Conservation (phyloP, 2,329 filamentous ascomycete genomes). For the Dryadomyces sulphureus region DNA sequence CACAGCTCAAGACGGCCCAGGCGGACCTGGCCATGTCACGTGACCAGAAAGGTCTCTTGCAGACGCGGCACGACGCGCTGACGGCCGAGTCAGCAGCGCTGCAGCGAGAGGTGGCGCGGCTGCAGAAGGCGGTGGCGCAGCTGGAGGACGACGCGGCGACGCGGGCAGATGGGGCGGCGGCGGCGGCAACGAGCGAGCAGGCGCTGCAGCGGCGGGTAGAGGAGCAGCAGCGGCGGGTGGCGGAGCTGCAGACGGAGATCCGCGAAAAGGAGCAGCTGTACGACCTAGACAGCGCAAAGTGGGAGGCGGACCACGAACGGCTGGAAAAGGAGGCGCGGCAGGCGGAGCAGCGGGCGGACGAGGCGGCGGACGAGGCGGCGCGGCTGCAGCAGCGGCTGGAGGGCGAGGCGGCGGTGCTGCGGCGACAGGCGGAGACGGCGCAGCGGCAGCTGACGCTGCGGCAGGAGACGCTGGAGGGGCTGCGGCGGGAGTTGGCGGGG, state of each 20-base stretch:
- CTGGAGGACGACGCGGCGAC: constrained; percentile 32
- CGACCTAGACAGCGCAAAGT: constrained; percentile 57
- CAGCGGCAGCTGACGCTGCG: constrained; percentile 56
- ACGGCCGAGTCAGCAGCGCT: constrained; percentile 51
- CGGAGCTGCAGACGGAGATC: constrained; percentile 46
- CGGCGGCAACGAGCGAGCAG: too few species aligned
- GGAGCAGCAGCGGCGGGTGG: constrained; percentile 24
- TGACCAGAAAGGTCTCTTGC: constrained; percentile 55
- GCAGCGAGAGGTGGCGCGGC: constrained; percentile 43
- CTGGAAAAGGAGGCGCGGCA: constrained; percentile 51
- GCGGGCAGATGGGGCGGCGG: too few species aligned
- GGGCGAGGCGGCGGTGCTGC: constrained; percentile 52
- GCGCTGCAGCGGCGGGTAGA: constrained; percentile 47
- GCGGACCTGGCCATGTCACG: constrained; percentile 41
- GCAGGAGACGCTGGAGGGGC: constrained; percentile 47
- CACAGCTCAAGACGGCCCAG: constrained; percentile 39
- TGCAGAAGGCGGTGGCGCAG: constrained; percentile 31
- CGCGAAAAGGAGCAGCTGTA: constrained; percentile 57
- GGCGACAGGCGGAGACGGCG: constrained; percentile 59
- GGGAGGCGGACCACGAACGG: constrained; percentile 51
- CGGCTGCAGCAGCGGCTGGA: constrained; percentile 54
- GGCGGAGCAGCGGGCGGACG: constrained; percentile 57
- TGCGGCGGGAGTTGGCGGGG: constrained; percentile 49
- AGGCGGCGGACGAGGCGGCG: constrained; percentile 51
- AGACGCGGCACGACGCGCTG: constrained; percentile 53